Evolutionary conservation across 441 rosid species (phyloP).

Genomic region (Macaranga tanarius): DNA sequence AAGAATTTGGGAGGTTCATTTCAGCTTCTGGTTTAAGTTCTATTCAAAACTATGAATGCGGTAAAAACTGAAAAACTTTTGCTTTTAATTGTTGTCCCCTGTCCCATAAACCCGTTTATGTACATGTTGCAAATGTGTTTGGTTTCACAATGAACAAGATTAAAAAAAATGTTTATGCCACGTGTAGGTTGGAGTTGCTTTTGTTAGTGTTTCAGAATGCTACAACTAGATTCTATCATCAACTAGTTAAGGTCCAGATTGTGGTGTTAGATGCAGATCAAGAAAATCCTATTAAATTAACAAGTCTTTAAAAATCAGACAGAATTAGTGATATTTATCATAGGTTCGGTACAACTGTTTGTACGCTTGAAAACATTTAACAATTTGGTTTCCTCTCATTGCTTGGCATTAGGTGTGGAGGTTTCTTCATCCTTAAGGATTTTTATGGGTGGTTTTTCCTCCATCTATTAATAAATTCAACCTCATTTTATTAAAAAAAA

Average conservation of each 20-base stretch:
- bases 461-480: too few species aligned
- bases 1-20: conserved; percentile 73
- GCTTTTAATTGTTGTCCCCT: neutral
- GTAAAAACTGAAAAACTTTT: conserved; percentile 32
- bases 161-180: too few species aligned
- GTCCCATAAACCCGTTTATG: neutral
- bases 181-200: conserved; percentile 1
- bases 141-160: neutral
- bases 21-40: conserved; percentile 94
- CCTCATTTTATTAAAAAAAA: too few species aligned
- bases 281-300: neutral
- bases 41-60: conserved; percentile 87
- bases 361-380: too few species aligned
- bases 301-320: neutral
- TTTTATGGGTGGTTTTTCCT: too few species aligned
- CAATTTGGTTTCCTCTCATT: too few species aligned
- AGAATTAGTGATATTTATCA: too few species aligned
- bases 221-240: neutral
- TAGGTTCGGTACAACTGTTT: too few species aligned
- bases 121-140: neutral
- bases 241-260: neutral
- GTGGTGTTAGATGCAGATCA: neutral
- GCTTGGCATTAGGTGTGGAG: too few species aligned
- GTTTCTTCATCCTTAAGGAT: too few species aligned
- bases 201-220: neutral